phyloP scores from a whole-genome alignment of 2,329 filamentous ascomycete species.

The Stachybotrys chartarum region DNA sequence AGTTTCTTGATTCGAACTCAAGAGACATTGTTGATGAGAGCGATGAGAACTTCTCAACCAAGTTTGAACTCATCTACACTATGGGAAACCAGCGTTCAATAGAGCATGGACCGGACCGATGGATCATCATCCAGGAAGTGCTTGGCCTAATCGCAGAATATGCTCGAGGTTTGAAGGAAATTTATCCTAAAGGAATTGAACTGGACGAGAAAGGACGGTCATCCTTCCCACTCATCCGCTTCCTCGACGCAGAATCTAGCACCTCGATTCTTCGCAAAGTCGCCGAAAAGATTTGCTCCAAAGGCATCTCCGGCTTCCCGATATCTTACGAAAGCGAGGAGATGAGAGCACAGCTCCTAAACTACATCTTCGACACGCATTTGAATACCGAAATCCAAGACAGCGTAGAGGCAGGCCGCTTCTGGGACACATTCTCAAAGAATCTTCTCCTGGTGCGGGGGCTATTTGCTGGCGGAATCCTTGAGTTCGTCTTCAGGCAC shows the following conservation, averaged over 20 bases:
- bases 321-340: slow-evolving; percentile 22
- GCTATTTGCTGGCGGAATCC: slow-evolving; percentile 44
- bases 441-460: slow-evolving; percentile 41
- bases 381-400: not conserved
- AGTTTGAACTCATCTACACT: slow-evolving; percentile 55
- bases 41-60: slow-evolving; percentile 51
- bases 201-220: slow-evolving; percentile 19
- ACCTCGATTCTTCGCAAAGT: not conserved
- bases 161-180: slow-evolving; percentile 18
- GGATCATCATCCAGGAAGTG: slow-evolving; percentile 46
- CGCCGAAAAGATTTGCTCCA: not conserved
- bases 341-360: slow-evolving; percentile 5
- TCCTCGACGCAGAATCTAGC: not conserved
- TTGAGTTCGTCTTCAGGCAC: slow-evolving; percentile 40
- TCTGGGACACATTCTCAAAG: slow-evolving; percentile 27
- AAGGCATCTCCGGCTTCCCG: slow-evolving; percentile 28
- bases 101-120: slow-evolving; percentile 46
- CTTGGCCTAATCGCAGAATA: slow-evolving; percentile 32
- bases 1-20: slow-evolving; percentile 31
- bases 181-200: slow-evolving; percentile 32
- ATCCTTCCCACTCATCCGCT: slow-evolving; percentile 30
- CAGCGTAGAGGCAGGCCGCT: slow-evolving; percentile 22
- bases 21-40: slow-evolving; percentile 56
- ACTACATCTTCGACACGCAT: not conserved
- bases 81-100: slow-evolving; percentile 43